A percentile compares a stretch with the other conserved stretches of the same genome.
Conservation (phyloP, 768 basidiomycete species). For the Leccinum barrowsii region DNA sequence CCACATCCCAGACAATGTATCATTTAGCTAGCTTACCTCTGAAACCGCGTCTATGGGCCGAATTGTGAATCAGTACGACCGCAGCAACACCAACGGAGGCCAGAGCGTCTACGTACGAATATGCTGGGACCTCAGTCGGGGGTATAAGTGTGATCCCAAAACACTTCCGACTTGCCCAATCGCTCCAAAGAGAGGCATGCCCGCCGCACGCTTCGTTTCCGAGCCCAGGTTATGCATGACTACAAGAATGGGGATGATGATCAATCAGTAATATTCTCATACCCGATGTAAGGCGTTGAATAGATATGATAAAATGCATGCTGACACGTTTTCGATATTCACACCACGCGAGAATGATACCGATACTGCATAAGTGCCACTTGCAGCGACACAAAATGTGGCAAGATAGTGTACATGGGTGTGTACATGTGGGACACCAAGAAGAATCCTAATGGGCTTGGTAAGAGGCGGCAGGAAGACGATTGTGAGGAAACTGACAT, state of each 20-base stretch:
- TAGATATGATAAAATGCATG: too few species aligned
- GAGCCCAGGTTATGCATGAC: slow-evolving; percentile 41
- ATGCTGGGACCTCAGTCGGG: slow-evolving; percentile 37
- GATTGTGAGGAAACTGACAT: slow-evolving; percentile 26
- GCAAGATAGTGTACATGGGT: slow-evolving; percentile 42
- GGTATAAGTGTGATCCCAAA: slow-evolving; percentile 41
- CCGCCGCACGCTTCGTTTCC: slow-evolving; percentile 43
- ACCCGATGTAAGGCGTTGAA: neutral
- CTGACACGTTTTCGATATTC: slow-evolving; percentile 11
- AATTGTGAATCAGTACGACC: neutral
- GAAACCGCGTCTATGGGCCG: slow-evolving; percentile 15
- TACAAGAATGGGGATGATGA: slow-evolving; percentile 17
- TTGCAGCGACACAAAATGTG: slow-evolving; percentile 41
- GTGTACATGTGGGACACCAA: slow-evolving; percentile 29
- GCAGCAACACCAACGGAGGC: neutral
- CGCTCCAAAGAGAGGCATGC: slow-evolving; percentile 39
- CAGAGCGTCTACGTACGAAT: slow-evolving; percentile 26
- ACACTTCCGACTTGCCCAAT: slow-evolving; percentile 42
- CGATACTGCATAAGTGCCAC: slow-evolving; percentile 34
- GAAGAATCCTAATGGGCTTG: slow-evolving; percentile 26
- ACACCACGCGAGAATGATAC: slow-evolving; percentile 49
- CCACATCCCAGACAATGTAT: neutral
- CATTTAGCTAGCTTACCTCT: slow-evolving; percentile 6
- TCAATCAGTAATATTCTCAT: neutral
- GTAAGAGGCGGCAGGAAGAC: neutral